Percentiles rank a stretch among this genome's conserved stretches.
These are phyloP conservation scores for Trichoderma orchidacearum DNA, from an alignment of 495 filamentous ascomycete species.

Conservation along the genomic window DNA sequence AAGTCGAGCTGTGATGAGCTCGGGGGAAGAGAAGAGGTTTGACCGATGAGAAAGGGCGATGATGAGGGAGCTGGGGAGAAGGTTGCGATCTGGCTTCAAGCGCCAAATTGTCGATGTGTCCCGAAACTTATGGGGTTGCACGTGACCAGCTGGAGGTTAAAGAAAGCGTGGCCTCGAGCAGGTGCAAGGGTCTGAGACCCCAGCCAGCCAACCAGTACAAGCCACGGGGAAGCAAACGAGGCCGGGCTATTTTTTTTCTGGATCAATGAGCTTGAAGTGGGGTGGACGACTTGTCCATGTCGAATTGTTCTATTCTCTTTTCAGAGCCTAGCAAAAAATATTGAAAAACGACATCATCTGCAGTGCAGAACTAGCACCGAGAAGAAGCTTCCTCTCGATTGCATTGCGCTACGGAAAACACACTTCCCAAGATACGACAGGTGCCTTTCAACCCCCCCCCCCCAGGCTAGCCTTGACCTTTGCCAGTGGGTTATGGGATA, in stretches of 20 bases:
- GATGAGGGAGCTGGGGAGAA: constrained; percentile 21
- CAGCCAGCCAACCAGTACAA: not conserved
- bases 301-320: not conserved
- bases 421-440: not conserved
- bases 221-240: not conserved
- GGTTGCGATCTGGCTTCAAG: constrained; percentile 35
- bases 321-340: no score
- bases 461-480: not conserved
- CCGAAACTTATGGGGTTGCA: constrained; percentile 31
- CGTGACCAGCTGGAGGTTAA: constrained; percentile 13
- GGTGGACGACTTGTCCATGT: not conserved
- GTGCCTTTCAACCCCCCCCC: no score
- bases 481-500: not conserved
- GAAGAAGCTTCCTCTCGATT: not conserved
- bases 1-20: constrained; percentile 22
- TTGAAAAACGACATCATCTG: not conserved
- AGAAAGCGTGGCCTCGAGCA: not conserved
- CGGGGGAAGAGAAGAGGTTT: constrained; percentile 16
- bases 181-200: not conserved
- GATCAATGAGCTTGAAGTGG: not conserved
- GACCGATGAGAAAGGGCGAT: constrained; percentile 15
- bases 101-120: constrained; percentile 34
- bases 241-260: no score
- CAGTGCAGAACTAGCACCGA: not conserved
- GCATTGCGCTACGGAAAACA: not conserved